phyloP scores from a whole-genome alignment of 2,329 filamentous ascomycete species.

The Colletotrichum paranaense region DNA sequence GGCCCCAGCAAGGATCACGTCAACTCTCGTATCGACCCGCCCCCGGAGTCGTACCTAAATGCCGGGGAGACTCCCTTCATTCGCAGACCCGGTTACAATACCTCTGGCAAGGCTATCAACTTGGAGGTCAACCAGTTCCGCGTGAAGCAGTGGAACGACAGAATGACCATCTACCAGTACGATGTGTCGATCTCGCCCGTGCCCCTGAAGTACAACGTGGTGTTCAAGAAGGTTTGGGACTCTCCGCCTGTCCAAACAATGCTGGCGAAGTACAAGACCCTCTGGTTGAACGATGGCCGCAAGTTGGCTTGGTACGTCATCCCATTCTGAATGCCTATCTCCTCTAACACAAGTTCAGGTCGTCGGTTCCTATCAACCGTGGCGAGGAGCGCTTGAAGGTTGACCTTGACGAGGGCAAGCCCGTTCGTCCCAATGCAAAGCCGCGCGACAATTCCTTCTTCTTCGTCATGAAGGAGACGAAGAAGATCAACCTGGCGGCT shows the following conservation, averaged over 20 bases:
- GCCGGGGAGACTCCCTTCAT: constrained; percentile 48
- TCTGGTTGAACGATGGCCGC: constrained; percentile 84
- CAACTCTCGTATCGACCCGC: constrained; percentile 66
- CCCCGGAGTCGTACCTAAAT: constrained; percentile 64
- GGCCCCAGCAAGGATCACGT: constrained; percentile 43
- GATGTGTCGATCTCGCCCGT: constrained; percentile 79
- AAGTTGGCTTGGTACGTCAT: constrained; percentile 82
- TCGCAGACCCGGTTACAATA: constrained; percentile 67
- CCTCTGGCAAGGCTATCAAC: constrained; percentile 63
- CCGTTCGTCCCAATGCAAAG: constrained; percentile 46
- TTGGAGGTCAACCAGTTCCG: constrained; percentile 81
- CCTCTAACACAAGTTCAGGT: constrained; percentile 42
- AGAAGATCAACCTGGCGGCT: constrained; percentile 73
- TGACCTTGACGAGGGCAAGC: constrained; percentile 77
- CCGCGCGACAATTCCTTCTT: constrained; percentile 62
- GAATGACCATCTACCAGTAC: constrained; percentile 80
- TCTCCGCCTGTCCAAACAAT: constrained; percentile 68
- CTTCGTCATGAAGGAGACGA: constrained; percentile 73
- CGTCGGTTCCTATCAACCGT: constrained; percentile 52
- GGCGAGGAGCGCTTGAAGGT: constrained; percentile 69
- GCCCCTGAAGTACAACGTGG: constrained; percentile 67
- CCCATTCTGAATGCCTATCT: not conserved
- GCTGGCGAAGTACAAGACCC: constrained; percentile 59
- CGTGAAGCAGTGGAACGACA: constrained; percentile 68
- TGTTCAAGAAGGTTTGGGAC: constrained; percentile 83